Conservation (phyloP, 164 flowering plant genomes). For the Amborella trichopoda region DNA sequence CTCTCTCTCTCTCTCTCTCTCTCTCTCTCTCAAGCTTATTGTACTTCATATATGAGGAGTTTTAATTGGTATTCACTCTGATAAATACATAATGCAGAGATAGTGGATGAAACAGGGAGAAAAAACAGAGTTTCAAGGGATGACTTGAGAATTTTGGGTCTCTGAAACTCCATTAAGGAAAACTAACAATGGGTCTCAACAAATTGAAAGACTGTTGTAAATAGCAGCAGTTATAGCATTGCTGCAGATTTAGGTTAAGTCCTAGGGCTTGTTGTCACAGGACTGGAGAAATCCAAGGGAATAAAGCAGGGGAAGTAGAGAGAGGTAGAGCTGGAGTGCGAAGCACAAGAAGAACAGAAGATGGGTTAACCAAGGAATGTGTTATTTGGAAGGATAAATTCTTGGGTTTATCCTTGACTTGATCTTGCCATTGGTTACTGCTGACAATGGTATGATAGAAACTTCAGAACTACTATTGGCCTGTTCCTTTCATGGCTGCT, state of each 20-base stretch:
- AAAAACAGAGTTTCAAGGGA: constrained; percentile 45
- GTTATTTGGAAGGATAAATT: constrained; percentile 35
- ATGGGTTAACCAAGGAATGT: too few relatives aligned
- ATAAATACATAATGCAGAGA: too few relatives aligned
- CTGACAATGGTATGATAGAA: constrained; percentile 12
- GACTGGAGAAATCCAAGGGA: constrained; percentile 24
- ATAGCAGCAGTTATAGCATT: constrained; percentile 37
- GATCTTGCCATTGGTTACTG: constrained; percentile 21
- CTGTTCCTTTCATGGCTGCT: constrained; percentile 76
- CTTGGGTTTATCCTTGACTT: constrained; percentile 38
- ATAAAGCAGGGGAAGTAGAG: constrained; percentile 13
- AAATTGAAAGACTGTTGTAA: constrained; percentile 20
- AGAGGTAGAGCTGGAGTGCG: constrained; percentile 15
- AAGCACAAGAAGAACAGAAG: constrained; percentile 9
- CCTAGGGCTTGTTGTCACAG: constrained; percentile 56
- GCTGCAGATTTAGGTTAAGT: constrained; percentile 72
- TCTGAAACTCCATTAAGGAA: too few relatives aligned
- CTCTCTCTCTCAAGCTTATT: too few relatives aligned
- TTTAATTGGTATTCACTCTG: too few relatives aligned
- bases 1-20: too few relatives aligned
- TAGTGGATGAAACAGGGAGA: too few relatives aligned
- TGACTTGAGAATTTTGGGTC: constrained; percentile 7
- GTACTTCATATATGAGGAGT: too few relatives aligned
- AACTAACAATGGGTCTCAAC: too few relatives aligned
- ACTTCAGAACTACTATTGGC: constrained; percentile 23